Evolutionary conservation across 371 early-diverging fungal species (phyloP), one percentile per base, ranked within the genome.

Genomic region (Rhizopus delemar): DNA sequence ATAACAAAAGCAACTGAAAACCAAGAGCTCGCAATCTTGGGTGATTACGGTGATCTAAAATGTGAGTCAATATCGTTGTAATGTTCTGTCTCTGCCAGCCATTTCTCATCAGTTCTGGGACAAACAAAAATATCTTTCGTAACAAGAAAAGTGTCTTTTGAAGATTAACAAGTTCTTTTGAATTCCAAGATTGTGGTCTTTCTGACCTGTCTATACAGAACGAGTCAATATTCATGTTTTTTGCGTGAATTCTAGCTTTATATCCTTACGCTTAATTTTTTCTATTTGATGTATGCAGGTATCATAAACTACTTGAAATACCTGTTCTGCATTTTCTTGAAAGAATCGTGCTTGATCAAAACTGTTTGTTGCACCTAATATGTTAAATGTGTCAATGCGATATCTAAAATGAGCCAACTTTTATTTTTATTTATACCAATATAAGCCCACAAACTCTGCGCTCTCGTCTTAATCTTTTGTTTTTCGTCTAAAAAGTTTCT

Each of bases 301-400:
- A 52, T 92, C 91, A 60, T 70, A 75, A 16, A 88, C 75, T 34
- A 91, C 91, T 28, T 74, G 72, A 65, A 86, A 90, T 5, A 92
- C 82, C 45, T 83, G 82, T 35, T 84, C 84, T 39, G 87, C 88
- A 75, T 93, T 80, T 16, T 91, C 90, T 65, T 86, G 86, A 64
- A 91, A 90, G 71, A 92, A 91, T 59, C 82, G 81, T n/a, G 76
- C 78, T 62, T 91, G 90, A 53, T 92, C 93, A 59, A 84, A 79
- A 16, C 87, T 86, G 50, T 82, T 86, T 6, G 90, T 78, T 28
- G 77, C 83, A 68, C 89, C 92, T 92, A 62, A 15, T 33, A 13
- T 32, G 13, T 3, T 22, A 34, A 36, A n/a, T 31, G 46, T 43
- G 35, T 32, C 7, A 12, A 34, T 34, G 52, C 36, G 43, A 34